Evolutionary conservation across 352 stramenopile genomes (phyloP).

Genomic region (Globisporangium carolinianum): DNA sequence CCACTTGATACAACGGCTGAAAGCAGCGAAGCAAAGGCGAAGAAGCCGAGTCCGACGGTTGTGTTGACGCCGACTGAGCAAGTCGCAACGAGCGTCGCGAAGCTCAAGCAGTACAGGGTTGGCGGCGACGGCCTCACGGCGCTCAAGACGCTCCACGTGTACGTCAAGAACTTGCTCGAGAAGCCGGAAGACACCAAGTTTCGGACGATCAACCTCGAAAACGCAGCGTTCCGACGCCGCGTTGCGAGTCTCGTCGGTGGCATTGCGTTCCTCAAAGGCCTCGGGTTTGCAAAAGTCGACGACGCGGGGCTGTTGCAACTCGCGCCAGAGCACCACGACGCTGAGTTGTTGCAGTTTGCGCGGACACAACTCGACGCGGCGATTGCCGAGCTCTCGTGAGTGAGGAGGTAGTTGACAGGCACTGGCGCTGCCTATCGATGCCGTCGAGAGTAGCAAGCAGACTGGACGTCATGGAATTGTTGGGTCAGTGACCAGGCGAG

Average conservation of each 20-base stretch:
- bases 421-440: too few species aligned
- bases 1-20: slow-evolving; percentile 18
- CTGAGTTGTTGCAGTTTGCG: slow-evolving; percentile 59
- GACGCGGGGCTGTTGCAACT: slow-evolving; percentile 60
- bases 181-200: slow-evolving; percentile 89
- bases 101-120: slow-evolving; percentile 84
- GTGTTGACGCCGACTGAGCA: slow-evolving; percentile 55
- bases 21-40: slow-evolving; percentile 19
- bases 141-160: slow-evolving; percentile 82
- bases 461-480: too few species aligned
- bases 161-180: slow-evolving; percentile 84
- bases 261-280: slow-evolving; percentile 73
- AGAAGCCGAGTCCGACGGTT: slow-evolving; percentile 28
- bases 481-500: too few species aligned
- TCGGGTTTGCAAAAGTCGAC: slow-evolving; percentile 88
- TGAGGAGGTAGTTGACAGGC: neutral
- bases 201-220: slow-evolving; percentile 87
- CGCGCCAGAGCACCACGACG: slow-evolving; percentile 47
- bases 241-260: slow-evolving; percentile 81
- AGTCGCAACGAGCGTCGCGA: slow-evolving; percentile 63
- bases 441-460: too few species aligned
- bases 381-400: slow-evolving; percentile 49
- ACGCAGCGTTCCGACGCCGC: slow-evolving; percentile 86
- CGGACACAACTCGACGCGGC: slow-evolving; percentile 43
- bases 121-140: slow-evolving; percentile 72